Evolutionary conservation across 345 rosid genomes (phyloP), one percentile per base, ranked within the genome.

Genomic region (Rhodamnia rubescens): DNA sequence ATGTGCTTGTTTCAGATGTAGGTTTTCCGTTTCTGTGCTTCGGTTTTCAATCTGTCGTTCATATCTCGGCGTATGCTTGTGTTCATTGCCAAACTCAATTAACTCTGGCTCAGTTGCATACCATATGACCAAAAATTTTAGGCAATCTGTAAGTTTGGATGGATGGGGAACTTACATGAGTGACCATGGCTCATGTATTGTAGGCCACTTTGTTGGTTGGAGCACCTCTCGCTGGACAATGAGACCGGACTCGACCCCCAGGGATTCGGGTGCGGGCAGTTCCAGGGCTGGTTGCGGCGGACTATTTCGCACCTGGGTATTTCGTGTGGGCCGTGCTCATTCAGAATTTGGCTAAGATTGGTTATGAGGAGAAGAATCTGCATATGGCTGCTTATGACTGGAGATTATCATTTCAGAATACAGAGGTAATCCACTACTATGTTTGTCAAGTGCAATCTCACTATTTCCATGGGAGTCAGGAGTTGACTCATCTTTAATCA

Each of bases 161-260:
- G 44, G 42, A 18, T 32, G 36, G 44, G 6, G 24, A 69, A 69
- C 26, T 69, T 18, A 16, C 44, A 32, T 36, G 26, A 75, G 18
- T 86, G 47, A 16, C 55, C 21, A 64, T 78, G 3, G 80, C 26
- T 44, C 80, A 6, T 87, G 74, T 50, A 50, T 50, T 50, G 13
- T 84, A 93, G 96, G 93, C 94, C 98, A 26, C 85, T 88, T 54
- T 94, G 96, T 85, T 93, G 95, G 96, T 85, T 92, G 88, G 96
- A 94, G 90, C 98, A 96, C 83, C 87, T 94, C 86, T 90, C 94
- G 55, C 84, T 96, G 90, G 89, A 93, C 90, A 90, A 89, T 83
- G 93, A 91, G 89, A 96, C 96, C 5, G 98, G 98, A 53, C 94
- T 94, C 26, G 98, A 96, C 80, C 98, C 96, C 94, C 92, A 0